phyloP scores from a whole-genome alignment of 192 early-diverging fungal species.

The Coemansia sp. region DNA sequence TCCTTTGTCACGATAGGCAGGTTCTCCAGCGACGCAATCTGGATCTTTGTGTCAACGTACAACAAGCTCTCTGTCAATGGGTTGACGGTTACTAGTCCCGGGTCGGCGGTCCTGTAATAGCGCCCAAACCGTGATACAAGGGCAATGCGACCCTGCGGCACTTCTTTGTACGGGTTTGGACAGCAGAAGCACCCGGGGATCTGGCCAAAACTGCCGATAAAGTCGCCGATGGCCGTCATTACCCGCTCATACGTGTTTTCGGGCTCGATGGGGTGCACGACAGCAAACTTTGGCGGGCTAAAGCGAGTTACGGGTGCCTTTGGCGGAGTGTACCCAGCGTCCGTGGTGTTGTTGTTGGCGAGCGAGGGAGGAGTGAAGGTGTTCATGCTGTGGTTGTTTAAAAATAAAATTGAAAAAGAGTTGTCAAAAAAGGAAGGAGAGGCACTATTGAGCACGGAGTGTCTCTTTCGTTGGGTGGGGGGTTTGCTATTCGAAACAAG shows the following conservation, averaged over 20 bases:
- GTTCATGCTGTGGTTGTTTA: slow-evolving; percentile 7
- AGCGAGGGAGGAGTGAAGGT: background rate
- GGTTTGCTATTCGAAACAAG: too few relatives aligned
- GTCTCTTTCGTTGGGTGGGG: too few relatives aligned
- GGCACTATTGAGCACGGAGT: too few relatives aligned
- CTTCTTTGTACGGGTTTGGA: slow-evolving; percentile 49
- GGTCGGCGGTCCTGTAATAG: slow-evolving; percentile 60
- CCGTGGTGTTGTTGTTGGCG: background rate
- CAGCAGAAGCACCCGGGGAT: slow-evolving; percentile 52
- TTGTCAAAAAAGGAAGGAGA: background rate
- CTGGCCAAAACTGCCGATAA: slow-evolving; percentile 44
- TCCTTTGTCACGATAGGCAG: slow-evolving; percentile 88
- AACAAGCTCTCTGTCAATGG: slow-evolving; percentile 40
- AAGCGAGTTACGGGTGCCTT: background rate
- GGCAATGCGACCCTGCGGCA: slow-evolving; percentile 47
- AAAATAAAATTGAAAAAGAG: background rate
- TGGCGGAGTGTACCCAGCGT: slow-evolving; percentile 23
- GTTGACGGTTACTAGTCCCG: slow-evolving; percentile 57
- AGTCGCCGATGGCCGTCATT: slow-evolving; percentile 37
- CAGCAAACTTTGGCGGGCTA: slow-evolving; percentile 36
- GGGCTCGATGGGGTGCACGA: slow-evolving; percentile 10
- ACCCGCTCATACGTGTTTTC: slow-evolving; percentile 28
- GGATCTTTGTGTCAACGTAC: slow-evolving; percentile 61
- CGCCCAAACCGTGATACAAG: slow-evolving; percentile 50
- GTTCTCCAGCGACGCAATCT: slow-evolving; percentile 60